Percentiles rank a stretch among this genome's conserved stretches.
phyloP scores from a whole-genome alignment of 2,329 filamentous ascomycete species.

The Sporothrix schenckii region DNA sequence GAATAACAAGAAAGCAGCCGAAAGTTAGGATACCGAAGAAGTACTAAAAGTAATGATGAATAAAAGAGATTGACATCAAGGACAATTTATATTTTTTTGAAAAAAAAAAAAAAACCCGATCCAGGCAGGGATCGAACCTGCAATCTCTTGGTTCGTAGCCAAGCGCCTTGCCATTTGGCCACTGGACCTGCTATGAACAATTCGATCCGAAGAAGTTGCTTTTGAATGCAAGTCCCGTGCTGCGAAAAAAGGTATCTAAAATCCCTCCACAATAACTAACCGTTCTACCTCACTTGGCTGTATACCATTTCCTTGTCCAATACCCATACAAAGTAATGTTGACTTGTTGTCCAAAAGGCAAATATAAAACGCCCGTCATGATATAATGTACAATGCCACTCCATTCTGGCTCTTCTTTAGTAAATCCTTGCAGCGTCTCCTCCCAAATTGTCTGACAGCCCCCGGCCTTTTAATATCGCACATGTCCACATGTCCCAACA shows the following conservation, averaged over 20 bases:
- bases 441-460: background rate
- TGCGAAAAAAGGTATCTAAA: background rate
- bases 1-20: too few relatives aligned
- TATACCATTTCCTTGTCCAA: background rate
- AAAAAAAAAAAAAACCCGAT: slow-evolving; percentile 31
- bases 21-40: too few relatives aligned
- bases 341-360: slow-evolving; percentile 14
- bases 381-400: slow-evolving; percentile 26
- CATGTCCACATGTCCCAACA: background rate
- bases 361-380: slow-evolving; percentile 29
- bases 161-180: slow-evolving; percentile 45
- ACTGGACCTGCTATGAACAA: slow-evolving; percentile 35
- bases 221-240: background rate
- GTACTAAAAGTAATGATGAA: too few relatives aligned
- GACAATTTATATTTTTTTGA: too few relatives aligned
- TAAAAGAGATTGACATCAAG: too few relatives aligned
- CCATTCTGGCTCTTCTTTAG: background rate
- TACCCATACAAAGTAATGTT: background rate
- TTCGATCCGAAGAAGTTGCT: too few relatives aligned
- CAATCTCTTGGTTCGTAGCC: slow-evolving; percentile 47
- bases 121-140: slow-evolving; percentile 46
- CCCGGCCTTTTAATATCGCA: background rate
- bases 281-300: background rate
- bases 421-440: background rate
- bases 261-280: background rate